phyloP scores from a whole-genome alignment of 345 rosid species.

The Eucalyptus pauciflora region DNA sequence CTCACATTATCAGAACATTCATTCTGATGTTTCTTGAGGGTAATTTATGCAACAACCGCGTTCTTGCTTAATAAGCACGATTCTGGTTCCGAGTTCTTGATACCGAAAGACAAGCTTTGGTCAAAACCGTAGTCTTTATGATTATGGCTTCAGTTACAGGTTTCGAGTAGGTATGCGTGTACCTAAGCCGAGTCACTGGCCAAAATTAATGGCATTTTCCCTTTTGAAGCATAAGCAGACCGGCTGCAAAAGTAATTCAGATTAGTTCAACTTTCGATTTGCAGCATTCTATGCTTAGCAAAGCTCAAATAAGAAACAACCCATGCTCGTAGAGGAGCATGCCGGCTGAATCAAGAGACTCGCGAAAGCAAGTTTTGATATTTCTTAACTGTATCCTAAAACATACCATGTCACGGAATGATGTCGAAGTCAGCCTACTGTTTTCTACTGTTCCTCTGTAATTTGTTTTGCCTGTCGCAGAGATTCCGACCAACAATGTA shows the following conservation, averaged over 20 bases:
- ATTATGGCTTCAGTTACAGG: neutral
- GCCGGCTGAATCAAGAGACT: neutral
- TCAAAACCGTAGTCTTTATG: neutral
- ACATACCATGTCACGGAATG: neutral
- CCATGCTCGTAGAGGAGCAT: neutral
- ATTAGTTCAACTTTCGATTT: neutral
- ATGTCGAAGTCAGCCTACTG: neutral
- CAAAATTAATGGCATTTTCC: neutral
- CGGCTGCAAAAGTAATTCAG: neutral
- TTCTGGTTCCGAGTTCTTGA: neutral
- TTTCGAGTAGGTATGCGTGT: neutral
- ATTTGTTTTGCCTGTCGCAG: slow-evolving; percentile 8
- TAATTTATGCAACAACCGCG: neutral
- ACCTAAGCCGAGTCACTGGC: neutral
- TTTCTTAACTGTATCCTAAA: neutral
- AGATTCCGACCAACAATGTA: slow-evolving; percentile 51
- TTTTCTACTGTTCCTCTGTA: neutral
- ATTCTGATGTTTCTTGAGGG: neutral
- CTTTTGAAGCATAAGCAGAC: neutral
- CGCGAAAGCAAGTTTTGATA: neutral
- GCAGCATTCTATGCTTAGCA: neutral
- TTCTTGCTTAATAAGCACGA: neutral
- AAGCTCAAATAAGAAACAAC: neutral
- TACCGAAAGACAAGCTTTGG: neutral
- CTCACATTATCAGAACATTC: neutral